Evolutionary conservation across 169 alveolate genomes (phyloP).

Genomic region (Cryptosporidium parvum): DNA sequence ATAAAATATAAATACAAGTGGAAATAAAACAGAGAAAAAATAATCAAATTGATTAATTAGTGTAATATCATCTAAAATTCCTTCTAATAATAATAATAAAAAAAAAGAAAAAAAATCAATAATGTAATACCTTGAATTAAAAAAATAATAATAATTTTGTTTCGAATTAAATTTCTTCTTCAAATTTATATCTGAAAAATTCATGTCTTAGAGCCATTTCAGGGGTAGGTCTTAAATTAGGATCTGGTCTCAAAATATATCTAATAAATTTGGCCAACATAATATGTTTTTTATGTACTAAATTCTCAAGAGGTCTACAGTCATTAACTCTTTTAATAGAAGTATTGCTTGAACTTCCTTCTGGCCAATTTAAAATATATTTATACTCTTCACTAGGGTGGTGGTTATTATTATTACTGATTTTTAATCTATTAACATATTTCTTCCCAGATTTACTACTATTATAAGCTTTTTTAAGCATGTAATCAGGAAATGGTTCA

Average conservation of each 20-base stretch:
- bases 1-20: background rate
- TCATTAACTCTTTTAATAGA: conserved; percentile 82
- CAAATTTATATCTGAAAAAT: conserved; percentile 79
- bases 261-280: conserved; percentile 87
- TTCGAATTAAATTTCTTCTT: conserved; percentile 34
- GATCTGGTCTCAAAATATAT: conserved; percentile 85
- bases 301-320: conserved; percentile 81
- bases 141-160: background rate
- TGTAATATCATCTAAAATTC: no score
- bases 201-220: conserved; percentile 88
- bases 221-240: conserved; percentile 88
- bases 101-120: no score
- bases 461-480: conserved; percentile 79
- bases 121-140: no score
- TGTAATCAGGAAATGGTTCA: conserved; percentile 88
- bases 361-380: conserved; percentile 85
- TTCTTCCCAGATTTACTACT: conserved; percentile 44
- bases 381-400: conserved; percentile 3
- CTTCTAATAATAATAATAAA: no score
- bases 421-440: conserved; percentile 13
- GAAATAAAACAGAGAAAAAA: no score
- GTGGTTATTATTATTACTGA: background rate
- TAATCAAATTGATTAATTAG: no score
- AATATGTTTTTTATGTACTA: conserved; percentile 85
- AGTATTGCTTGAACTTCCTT: conserved; percentile 82